Evolutionary conservation across 345 rosid species (phyloP), one percentile per base, ranked within the genome.

Genomic region (Rhodamnia argentea): DNA sequence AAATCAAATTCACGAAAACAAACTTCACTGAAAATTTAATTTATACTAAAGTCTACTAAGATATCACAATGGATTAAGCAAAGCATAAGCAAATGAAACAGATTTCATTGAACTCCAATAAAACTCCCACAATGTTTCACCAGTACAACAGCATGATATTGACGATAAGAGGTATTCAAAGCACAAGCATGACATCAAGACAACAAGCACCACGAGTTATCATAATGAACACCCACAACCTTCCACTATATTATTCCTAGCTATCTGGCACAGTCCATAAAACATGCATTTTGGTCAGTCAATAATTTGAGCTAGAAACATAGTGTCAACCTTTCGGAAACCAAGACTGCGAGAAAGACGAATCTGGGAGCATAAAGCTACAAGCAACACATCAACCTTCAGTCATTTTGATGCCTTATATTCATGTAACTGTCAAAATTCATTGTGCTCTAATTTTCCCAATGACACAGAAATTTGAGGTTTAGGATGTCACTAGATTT

Each of bases 1-100:
- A 18, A 87, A 37, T 82, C 76, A 87, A 88, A 60, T 18, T 50
- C 85, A 86, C 81, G 8, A 23, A 86, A 81, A 9, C 78, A 70
- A 70, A 37, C 13, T 37, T 32, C 78, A 70, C 47, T 1, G 2
- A 70, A 37, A 70, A 70, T 22, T 70, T 37, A 23, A 37, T 32
- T 16, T 70, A 16, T 18, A 37, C 78, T 32, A 4, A 70, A 70
- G 78, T 70, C 32, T 37, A 70, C 47, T 9, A 5, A 37, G 26
- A 37, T 18, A 18, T 16, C 78, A 4, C 24, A 32, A 64, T 1
- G 0, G 74, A 27, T 27, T 27, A 60, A 60, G 62, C 16, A 53
- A 81, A 84, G 83, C 76, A 47, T 74, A 64, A 76, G 83, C 22
- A 42, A 62, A 76, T 27, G 24, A 51, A 50, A 10, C 14, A 82